Conservation (phyloP, 1,284 basidiomycete genomes). For the Hymenochaete sp. region DNA sequence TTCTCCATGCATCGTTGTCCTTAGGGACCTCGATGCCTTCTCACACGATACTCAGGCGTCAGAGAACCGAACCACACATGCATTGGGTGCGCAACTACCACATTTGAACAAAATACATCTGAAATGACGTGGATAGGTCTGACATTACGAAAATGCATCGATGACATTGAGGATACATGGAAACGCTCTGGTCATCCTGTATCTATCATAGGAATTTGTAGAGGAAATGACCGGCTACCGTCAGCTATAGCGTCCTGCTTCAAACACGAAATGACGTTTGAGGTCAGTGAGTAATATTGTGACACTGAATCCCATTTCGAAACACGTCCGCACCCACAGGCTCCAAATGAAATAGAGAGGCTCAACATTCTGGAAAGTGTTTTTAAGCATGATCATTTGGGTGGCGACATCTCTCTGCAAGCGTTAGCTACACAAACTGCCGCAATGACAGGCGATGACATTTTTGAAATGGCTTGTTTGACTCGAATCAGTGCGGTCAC, state of each 20-base stretch:
- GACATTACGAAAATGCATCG: slow-evolving; percentile 61
- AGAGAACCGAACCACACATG: not conserved
- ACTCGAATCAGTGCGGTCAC: slow-evolving; percentile 55
- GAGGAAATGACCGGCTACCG: slow-evolving; percentile 62
- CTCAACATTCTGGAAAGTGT: slow-evolving; percentile 51
- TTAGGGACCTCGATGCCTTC: slow-evolving; percentile 82
- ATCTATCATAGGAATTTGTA: slow-evolving; percentile 69
- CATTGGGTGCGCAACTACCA: not conserved
- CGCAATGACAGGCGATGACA: slow-evolving; percentile 80
- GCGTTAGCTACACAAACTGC: slow-evolving; percentile 84
- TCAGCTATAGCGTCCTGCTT: slow-evolving; percentile 65
- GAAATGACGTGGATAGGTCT: slow-evolving; percentile 56
- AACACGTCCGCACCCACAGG: slow-evolving; percentile 44
- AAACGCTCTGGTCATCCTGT: slow-evolving; percentile 56
- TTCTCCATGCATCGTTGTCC: slow-evolving; percentile 79
- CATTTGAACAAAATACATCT: slow-evolving; percentile 3
- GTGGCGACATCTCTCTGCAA: slow-evolving; percentile 72
- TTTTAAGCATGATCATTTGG: slow-evolving; percentile 40
- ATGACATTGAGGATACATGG: slow-evolving; percentile 46
- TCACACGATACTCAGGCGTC: slow-evolving; percentile 55
- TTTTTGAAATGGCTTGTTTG: slow-evolving; percentile 62
- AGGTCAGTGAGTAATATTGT: slow-evolving; percentile 37
- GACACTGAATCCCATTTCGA: slow-evolving; percentile 2
- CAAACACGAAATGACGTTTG: slow-evolving; percentile 79
- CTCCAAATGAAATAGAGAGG: slow-evolving; percentile 73